Conservation (phyloP, 768 basidiomycete genomes). For the Boletellus ananas region DNA sequence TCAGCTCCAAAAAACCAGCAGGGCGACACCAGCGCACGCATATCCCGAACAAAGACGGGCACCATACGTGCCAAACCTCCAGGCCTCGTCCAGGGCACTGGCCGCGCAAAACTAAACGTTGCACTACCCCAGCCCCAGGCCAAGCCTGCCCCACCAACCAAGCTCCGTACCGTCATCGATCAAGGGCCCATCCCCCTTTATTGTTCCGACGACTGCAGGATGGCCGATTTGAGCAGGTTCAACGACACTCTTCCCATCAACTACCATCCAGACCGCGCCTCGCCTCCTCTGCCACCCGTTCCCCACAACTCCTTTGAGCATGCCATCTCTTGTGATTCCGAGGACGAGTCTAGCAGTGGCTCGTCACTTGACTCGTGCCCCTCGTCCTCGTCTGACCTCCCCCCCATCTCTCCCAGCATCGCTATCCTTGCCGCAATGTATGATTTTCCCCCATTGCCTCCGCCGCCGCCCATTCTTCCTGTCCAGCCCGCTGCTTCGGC, state of each 20-base stretch:
- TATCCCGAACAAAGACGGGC: constrained; percentile 34
- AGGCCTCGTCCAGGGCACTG: constrained; percentile 64
- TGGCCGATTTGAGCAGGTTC: constrained; percentile 49
- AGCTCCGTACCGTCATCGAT: constrained; percentile 70
- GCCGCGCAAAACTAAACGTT: constrained; percentile 57
- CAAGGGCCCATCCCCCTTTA: constrained; percentile 78
- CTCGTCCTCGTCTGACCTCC: constrained; percentile 23
- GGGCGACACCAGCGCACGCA: constrained; percentile 22
- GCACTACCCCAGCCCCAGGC: constrained; percentile 25
- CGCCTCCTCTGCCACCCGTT: constrained; percentile 39
- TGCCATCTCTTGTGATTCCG: constrained; percentile 28
- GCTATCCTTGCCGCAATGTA: constrained; percentile 38
- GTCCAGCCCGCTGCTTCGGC: constrained; percentile 17
- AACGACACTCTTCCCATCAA: constrained; percentile 41
- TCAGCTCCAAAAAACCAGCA: constrained; percentile 30
- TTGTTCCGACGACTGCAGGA: constrained; percentile 75
- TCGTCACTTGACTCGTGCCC: constrained; percentile 37
- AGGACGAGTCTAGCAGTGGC: constrained; percentile 40
- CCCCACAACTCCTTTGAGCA: constrained; percentile 37
- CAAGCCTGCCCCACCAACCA: constrained; percentile 34
- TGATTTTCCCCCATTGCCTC: constrained; percentile 52
- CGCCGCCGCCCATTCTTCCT: constrained; percentile 43
- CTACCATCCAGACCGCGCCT: constrained; percentile 45
- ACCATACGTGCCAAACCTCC: constrained; percentile 37
- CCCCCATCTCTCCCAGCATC: constrained; percentile 29